These are phyloP conservation scores for Acacia acuminata DNA, from an alignment of 306 rosid species.

Conservation along the genomic window DNA sequence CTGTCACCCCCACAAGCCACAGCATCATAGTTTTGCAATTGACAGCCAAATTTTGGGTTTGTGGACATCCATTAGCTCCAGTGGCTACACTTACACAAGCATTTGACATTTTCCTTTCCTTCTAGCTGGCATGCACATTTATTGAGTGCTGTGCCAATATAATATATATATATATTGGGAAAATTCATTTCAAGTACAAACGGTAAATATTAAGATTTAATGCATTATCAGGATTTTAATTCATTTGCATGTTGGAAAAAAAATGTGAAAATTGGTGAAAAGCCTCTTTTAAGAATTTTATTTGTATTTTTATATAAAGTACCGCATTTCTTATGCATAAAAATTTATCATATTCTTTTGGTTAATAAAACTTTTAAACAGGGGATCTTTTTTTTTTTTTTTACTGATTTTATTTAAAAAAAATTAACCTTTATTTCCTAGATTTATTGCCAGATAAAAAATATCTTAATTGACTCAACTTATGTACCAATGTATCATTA, in stretches of 20 bases:
- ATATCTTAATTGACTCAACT: no score
- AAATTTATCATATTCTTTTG: no score
- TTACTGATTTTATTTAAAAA: no score
- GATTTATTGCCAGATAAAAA: not conserved
- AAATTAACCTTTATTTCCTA: not conserved
- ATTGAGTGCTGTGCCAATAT: constrained; percentile 22
- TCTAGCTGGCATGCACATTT: constrained; percentile 29
- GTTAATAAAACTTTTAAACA: no score
- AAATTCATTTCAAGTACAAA: constrained; percentile 7
- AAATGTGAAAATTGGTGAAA: no score
- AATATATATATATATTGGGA: not conserved
- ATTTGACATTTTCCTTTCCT: constrained; percentile 20
- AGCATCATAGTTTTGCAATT: constrained; percentile 10
- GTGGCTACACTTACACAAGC: constrained; percentile 8
- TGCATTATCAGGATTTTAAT: not conserved
- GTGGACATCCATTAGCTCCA: constrained; percentile 9
- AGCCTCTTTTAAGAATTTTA: no score
- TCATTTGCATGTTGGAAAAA: constrained; percentile 12
- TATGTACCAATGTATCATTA: not conserved
- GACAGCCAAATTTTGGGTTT: constrained; percentile 32
- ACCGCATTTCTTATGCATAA: no score
- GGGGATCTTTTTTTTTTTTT: no score
- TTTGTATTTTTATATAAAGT: no score
- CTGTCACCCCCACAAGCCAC: constrained; percentile 9
- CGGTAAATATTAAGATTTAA: constrained; percentile 10